Evolutionary conservation across 345 rosid genomes (phyloP).

Genomic region (Hypericum androsaemum): DNA sequence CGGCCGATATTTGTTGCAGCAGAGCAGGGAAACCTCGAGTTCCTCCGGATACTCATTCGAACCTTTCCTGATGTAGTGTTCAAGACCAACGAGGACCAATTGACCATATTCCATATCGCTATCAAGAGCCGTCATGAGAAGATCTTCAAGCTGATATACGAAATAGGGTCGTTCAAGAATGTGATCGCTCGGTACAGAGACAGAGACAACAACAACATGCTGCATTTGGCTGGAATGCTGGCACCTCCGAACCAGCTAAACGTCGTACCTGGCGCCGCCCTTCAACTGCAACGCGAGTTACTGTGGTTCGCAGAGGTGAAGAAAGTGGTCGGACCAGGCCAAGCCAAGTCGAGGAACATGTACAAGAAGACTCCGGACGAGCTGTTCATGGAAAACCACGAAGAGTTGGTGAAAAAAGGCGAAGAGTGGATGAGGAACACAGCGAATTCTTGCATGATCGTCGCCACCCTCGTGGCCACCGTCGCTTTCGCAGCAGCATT

Average conservation of each 20-base stretch:
- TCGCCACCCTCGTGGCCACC: slow-evolving; percentile 9
- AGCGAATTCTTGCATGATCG: slow-evolving; percentile 10
- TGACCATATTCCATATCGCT: slow-evolving; percentile 23
- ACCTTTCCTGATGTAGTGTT: slow-evolving; percentile 11
- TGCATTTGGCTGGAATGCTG: slow-evolving; percentile 10
- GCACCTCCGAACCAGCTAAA: slow-evolving; percentile 7
- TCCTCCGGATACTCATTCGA: no score
- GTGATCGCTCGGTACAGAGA: no score
- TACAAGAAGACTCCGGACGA: neutral
- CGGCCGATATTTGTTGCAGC: no score
- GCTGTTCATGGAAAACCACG: slow-evolving; percentile 1
- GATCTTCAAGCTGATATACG: no score
- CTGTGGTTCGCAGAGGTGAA: slow-evolving; percentile 14
- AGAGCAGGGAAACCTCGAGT: no score
- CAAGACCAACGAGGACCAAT: slow-evolving; percentile 6
- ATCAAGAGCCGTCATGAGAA: slow-evolving; percentile 14
- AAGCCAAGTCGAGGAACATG: neutral
- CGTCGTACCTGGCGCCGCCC: slow-evolving; percentile 15
- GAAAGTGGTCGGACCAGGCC: slow-evolving; percentile 1
- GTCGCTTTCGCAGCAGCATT: slow-evolving; percentile 5
- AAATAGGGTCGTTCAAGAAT: no score
- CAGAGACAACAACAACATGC: no score
- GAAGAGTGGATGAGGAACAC: slow-evolving; percentile 10
- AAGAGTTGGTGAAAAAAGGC: neutral
- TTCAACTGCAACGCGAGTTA: slow-evolving; percentile 17